A percentile compares a stretch with the other conserved stretches of the same genome.
These are phyloP conservation scores for Selenicereus undatus DNA, from an alignment of 148 eudicot genomes.

Conservation along the genomic window DNA sequence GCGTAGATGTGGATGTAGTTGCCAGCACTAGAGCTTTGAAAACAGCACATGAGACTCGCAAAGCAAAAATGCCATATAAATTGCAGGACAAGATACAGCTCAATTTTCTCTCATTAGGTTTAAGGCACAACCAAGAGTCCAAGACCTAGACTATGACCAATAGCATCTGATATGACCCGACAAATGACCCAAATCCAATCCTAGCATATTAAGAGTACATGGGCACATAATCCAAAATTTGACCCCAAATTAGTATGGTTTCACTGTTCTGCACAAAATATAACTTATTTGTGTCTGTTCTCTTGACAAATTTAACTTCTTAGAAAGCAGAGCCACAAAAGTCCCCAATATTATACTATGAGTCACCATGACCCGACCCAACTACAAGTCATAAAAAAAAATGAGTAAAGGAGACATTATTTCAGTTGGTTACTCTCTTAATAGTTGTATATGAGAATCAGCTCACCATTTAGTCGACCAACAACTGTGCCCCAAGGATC, in stretches of 20 bases:
- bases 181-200: too few relatives aligned
- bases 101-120: background rate
- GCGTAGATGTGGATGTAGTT: constrained; percentile 8
- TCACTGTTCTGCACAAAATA: background rate
- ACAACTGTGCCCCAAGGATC: constrained; percentile 94
- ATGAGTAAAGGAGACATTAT: background rate
- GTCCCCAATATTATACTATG: background rate
- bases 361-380: background rate
- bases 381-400: background rate
- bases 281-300: background rate
- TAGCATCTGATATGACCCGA: background rate
- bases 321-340: too few relatives aligned
- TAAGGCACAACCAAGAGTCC: background rate
- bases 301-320: background rate
- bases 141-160: background rate
- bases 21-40: constrained; percentile 1
- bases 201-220: too few relatives aligned
- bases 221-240: too few relatives aligned
- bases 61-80: background rate
- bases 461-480: constrained; percentile 76
- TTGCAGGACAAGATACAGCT: background rate
- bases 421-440: background rate
- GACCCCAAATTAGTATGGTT: background rate
- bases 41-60: background rate
- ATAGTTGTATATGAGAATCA: background rate